These are phyloP conservation scores for Meripilus lineatus DNA, from an alignment of 1,284 basidiomycete genomes.

Conservation along the genomic window DNA sequence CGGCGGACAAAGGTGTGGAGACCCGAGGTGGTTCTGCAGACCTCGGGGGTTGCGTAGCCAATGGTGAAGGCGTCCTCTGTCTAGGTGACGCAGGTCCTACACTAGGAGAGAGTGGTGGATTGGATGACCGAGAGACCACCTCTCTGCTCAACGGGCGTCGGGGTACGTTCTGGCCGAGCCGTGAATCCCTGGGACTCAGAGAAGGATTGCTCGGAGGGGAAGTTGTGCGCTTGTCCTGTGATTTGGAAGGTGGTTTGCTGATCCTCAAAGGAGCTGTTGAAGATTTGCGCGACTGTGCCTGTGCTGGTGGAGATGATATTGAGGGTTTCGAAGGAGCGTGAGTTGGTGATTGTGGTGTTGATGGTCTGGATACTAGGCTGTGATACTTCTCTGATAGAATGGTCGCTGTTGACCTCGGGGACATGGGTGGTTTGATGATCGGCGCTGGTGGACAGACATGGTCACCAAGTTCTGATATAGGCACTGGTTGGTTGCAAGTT, in stretches of 20 bases:
- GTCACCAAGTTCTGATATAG: constrained; percentile 65
- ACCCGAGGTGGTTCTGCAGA: background rate
- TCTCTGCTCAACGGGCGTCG: background rate
- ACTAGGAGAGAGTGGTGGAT: background rate
- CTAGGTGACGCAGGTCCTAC: background rate
- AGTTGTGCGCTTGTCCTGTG: background rate
- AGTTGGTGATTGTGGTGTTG: constrained; percentile 11
- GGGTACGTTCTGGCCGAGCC: background rate
- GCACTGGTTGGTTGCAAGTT: constrained; percentile 63
- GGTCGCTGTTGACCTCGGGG: constrained; percentile 28
- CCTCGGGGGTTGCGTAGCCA: background rate
- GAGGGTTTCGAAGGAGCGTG: constrained; percentile 17
- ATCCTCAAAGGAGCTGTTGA: background rate
- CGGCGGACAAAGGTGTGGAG: no score
- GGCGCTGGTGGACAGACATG: constrained; percentile 62
- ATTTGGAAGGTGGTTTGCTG: background rate
- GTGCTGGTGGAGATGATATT: constrained; percentile 18
- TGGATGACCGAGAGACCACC: background rate
- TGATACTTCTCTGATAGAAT: constrained; percentile 24
- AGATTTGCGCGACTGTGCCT: background rate
- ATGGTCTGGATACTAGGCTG: constrained; percentile 17
- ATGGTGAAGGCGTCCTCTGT: constrained; percentile 11
- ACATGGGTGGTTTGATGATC: constrained; percentile 27
- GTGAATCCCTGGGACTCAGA: background rate
- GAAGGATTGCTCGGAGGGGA: background rate